These are phyloP conservation scores for Suhomyces maxii DNA, from an alignment of 1,139 yeast genomes.

Conservation along the genomic window DNA sequence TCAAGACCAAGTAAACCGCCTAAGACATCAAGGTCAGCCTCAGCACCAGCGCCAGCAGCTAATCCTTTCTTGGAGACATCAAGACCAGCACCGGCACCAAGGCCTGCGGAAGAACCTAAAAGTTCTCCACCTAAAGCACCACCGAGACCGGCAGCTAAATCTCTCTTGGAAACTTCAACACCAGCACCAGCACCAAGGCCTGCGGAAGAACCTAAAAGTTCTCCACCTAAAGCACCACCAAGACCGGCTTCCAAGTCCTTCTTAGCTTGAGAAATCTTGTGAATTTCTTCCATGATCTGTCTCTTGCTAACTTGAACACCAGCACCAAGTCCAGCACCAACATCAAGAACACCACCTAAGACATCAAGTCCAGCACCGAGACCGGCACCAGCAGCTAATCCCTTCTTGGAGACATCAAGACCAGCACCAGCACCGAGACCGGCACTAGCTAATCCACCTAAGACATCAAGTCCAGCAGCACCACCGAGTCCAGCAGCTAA, in stretches of 20 bases:
- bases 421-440: conserved; percentile 19
- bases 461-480: conserved; percentile 9
- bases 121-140: conserved; percentile 6
- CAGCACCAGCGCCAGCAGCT: conserved; percentile 3
- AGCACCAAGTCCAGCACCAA: conserved; percentile 20
- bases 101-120: conserved; percentile 1
- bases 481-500: conserved; percentile 11
- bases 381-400: conserved; percentile 12
- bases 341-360: conserved; percentile 12
- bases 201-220: conserved; percentile 1
- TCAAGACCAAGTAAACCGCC: conserved; percentile 12
- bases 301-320: conserved; percentile 15
- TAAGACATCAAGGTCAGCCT: conserved; percentile 1
- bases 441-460: conserved; percentile 8
- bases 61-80: conserved; percentile 8
- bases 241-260: conserved; percentile 15
- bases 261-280: too few species aligned
- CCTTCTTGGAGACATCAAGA: conserved; percentile 13
- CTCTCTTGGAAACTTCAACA: conserved; percentile 12
- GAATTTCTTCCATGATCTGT: too few species aligned
- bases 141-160: conserved; percentile 10
- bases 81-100: conserved; percentile 15
- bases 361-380: conserved; percentile 8
- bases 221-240: conserved; percentile 6
- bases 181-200: conserved; percentile 18